Evolutionary conservation across 2,329 filamentous ascomycete species (phyloP).

Genomic region (Alternaria triticimaculans): DNA sequence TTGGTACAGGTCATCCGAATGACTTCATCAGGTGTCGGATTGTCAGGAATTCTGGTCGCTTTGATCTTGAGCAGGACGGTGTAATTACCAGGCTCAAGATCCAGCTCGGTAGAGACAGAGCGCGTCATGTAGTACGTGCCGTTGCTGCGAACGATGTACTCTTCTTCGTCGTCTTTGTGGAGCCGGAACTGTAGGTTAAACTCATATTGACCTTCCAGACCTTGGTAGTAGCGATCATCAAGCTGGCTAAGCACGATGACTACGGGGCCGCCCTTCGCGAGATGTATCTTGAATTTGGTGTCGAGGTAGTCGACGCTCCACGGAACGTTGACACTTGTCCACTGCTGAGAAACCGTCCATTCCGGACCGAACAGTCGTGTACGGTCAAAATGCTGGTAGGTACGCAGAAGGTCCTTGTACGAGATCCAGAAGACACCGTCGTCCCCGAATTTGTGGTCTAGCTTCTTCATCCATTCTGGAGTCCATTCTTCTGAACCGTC

Average conservation of each 20-base stretch:
- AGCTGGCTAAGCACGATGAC: slow-evolving; percentile 67
- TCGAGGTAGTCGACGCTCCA: slow-evolving; percentile 68
- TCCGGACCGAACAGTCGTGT: slow-evolving; percentile 66
- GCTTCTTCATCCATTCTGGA: slow-evolving; percentile 74
- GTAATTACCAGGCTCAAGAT: slow-evolving; percentile 77
- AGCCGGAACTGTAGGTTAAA: slow-evolving; percentile 66
- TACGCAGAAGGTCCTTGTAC: slow-evolving; percentile 64
- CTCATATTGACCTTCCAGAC: slow-evolving; percentile 63
- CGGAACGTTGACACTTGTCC: slow-evolving; percentile 65
- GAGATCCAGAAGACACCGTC: slow-evolving; percentile 72
- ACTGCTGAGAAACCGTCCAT: slow-evolving; percentile 67
- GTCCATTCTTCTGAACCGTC: slow-evolving; percentile 89
- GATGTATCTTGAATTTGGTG: slow-evolving; percentile 64
- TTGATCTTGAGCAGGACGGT: slow-evolving; percentile 77
- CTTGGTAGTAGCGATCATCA: slow-evolving; percentile 66
- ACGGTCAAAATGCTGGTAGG: slow-evolving; percentile 66
- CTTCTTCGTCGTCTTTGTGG: slow-evolving; percentile 65
- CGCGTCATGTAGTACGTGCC: slow-evolving; percentile 69
- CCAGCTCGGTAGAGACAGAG: slow-evolving; percentile 77
- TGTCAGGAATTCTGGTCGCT: slow-evolving; percentile 62
- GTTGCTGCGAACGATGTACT: slow-evolving; percentile 65
- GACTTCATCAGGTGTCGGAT: slow-evolving; percentile 68
- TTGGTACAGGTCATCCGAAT: slow-evolving; percentile 69
- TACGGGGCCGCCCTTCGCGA: slow-evolving; percentile 59
- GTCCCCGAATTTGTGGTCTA: slow-evolving; percentile 77